Evolutionary conservation across 2,329 filamentous ascomycete species (phyloP).

Genomic region (Aspergillus awamori): DNA sequence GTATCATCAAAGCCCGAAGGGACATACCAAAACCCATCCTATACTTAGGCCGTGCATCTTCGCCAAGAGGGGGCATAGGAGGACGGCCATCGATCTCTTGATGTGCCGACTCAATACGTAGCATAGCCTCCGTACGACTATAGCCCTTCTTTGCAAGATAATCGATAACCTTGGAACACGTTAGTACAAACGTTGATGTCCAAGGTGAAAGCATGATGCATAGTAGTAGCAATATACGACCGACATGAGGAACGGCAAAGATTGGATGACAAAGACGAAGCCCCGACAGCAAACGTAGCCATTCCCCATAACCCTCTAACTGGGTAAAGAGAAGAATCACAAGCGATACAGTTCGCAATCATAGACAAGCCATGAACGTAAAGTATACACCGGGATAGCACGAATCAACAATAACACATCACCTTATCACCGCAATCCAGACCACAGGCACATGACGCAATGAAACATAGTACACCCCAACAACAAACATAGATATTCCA

Average conservation of each 20-base stretch:
- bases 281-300: not conserved
- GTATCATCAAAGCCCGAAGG: not conserved
- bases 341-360: not conserved
- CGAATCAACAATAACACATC: not conserved
- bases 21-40: slow-evolving; percentile 65
- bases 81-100: slow-evolving; percentile 80
- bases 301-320: not conserved
- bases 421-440: not conserved
- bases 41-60: slow-evolving; percentile 79
- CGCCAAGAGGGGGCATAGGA: slow-evolving; percentile 66
- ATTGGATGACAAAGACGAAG: not conserved
- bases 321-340: not conserved
- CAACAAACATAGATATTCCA: not conserved
- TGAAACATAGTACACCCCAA: not conserved
- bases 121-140: slow-evolving; percentile 85
- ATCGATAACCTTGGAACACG: slow-evolving; percentile 73
- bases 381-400: not conserved
- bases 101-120: slow-evolving; percentile 85
- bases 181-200: not conserved
- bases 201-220: not conserved
- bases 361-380: not conserved
- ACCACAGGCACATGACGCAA: slow-evolving; percentile 60
- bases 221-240: not conserved
- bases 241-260: not conserved
- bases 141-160: slow-evolving; percentile 96